Evolutionary conservation across 441 rosid genomes (phyloP).

Genomic region (Breynia disticha): DNA sequence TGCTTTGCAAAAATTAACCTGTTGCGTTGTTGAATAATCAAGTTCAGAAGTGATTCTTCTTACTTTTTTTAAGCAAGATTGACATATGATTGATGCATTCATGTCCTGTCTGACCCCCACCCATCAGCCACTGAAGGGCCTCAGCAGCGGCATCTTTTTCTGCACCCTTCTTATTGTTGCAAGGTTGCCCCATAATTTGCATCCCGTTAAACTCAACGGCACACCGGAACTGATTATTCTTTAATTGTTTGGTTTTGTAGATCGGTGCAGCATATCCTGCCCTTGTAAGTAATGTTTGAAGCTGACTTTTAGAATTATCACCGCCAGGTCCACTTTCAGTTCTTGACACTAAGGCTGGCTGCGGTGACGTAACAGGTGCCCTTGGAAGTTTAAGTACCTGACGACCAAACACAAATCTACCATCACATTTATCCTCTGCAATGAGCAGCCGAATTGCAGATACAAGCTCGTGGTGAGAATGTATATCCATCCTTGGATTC

Average conservation of each 20-base stretch:
- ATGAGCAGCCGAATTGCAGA: slow-evolving; percentile 50
- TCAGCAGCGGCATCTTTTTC: slow-evolving; percentile 98
- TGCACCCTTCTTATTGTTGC: slow-evolving; percentile 80
- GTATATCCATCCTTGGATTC: slow-evolving; percentile 58
- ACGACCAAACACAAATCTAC: slow-evolving; percentile 71
- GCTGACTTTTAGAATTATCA: slow-evolving; percentile 84
- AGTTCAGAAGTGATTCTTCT: slow-evolving; percentile 43
- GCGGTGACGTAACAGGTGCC: slow-evolving; percentile 21
- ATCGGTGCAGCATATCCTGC: slow-evolving; percentile 66
- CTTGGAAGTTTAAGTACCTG: slow-evolving; percentile 34
- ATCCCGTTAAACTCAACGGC: slow-evolving; percentile 65
- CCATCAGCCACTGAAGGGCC: slow-evolving; percentile 77
- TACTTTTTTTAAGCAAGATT: slow-evolving; percentile 66
- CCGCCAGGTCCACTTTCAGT: slow-evolving; percentile 83
- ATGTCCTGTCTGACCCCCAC: slow-evolving; percentile 36
- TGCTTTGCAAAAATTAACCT: background rate
- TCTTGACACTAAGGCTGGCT: slow-evolving; percentile 38
- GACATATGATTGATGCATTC: slow-evolving; percentile 59
- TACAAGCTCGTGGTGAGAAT: slow-evolving; percentile 47
- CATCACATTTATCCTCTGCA: slow-evolving; percentile 58
- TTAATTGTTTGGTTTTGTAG: slow-evolving; percentile 71
- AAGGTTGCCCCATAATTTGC: slow-evolving; percentile 74
- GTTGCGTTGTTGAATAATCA: background rate
- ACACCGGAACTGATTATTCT: slow-evolving; percentile 58
- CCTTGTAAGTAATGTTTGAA: slow-evolving; percentile 77